phyloP scores from a whole-genome alignment of 2,329 filamentous ascomycete genomes.

The Orbilia oligospora region DNA sequence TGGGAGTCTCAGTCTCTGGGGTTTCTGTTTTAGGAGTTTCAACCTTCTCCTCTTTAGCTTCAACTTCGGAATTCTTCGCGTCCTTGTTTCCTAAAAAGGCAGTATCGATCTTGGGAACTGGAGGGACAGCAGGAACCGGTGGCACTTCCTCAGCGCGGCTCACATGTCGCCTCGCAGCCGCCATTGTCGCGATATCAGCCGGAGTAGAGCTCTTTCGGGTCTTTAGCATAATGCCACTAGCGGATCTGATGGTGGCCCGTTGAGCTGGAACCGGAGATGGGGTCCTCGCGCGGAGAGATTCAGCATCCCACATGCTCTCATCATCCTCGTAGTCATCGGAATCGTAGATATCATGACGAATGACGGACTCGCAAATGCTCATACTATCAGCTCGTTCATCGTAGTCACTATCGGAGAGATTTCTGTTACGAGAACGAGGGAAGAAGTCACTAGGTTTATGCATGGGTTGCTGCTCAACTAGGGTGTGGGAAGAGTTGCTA shows the following conservation, averaged over 20 bases:
- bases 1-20: conserved; percentile 23
- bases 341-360: conserved; percentile 78
- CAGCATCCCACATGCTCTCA: conserved; percentile 61
- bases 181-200: conserved; percentile 86
- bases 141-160: conserved; percentile 76
- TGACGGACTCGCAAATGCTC: conserved; percentile 80
- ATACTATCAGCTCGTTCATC: conserved; percentile 76
- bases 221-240: conserved; percentile 87
- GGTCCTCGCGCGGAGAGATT: conserved; percentile 59
- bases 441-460: conserved; percentile 36
- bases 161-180: conserved; percentile 85
- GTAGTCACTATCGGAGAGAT: conserved; percentile 65
- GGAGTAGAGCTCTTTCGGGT: conserved; percentile 89
- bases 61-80: conserved; percentile 70
- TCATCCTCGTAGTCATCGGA: conserved; percentile 65
- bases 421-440: conserved; percentile 1
- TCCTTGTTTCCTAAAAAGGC: conserved; percentile 69
- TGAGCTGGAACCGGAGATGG: conserved; percentile 81
- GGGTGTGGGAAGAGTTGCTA: conserved; percentile 22
- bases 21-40: conserved; percentile 62
- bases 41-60: conserved; percentile 54
- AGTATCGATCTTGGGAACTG: conserved; percentile 54
- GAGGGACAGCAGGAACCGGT: conserved; percentile 60
- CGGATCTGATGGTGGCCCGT: conserved; percentile 85
- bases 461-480: conserved; percentile 18